Evolutionary conservation across 2,329 filamentous ascomycete species (phyloP).

Genomic region (Cadophora sp.): DNA sequence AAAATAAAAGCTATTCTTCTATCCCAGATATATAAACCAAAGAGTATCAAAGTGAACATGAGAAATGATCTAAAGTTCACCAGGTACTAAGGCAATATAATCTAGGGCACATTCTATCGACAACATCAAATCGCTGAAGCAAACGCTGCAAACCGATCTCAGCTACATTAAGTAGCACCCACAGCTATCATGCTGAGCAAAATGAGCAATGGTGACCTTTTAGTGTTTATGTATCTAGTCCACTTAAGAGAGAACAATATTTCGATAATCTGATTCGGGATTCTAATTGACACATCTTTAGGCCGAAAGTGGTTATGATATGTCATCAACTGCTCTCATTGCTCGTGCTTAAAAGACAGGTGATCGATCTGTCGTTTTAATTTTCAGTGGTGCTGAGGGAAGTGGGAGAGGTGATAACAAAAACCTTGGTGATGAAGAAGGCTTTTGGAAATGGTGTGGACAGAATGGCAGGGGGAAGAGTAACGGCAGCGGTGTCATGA

Average conservation of each 20-base stretch:
- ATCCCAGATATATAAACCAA: not conserved
- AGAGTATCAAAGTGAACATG: not conserved
- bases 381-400: not conserved
- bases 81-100: too few relatives aligned
- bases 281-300: not conserved
- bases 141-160: not conserved
- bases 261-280: not conserved
- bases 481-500: not conserved
- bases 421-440: too few relatives aligned
- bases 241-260: not conserved
- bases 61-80: not conserved
- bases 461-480: too few relatives aligned
- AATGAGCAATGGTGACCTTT: not conserved
- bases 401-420: too few relatives aligned
- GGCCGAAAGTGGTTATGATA: not conserved
- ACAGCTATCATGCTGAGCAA: not conserved
- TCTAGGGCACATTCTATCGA: too few relatives aligned
- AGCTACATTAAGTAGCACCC: not conserved
- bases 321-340: not conserved
- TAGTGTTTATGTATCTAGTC: not conserved
- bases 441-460: too few relatives aligned
- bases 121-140: too few relatives aligned
- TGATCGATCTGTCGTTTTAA: slow-evolving; percentile 5
- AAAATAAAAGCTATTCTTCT: not conserved
- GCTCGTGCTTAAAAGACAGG: slow-evolving; percentile 15